Evolutionary conservation across 257 asterid species (phyloP), one percentile per base, ranked within the genome.

Genomic region (Paulownia fortunei): DNA sequence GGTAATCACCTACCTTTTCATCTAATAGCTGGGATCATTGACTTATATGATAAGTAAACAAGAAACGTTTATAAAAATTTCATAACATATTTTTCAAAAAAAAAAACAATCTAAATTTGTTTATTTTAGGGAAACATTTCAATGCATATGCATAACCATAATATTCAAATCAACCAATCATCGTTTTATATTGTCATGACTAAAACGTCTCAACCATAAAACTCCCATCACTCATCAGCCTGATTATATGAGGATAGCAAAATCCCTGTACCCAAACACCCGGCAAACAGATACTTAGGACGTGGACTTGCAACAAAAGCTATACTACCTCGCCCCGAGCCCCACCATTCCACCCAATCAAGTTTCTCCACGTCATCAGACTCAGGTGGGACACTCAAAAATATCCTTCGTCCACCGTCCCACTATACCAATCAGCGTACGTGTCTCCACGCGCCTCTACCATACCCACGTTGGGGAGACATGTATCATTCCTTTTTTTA

Each of bases 221-320:
- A n/a, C n/a, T n/a, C n/a, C n/a, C n/a, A n/a, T n/a, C n/a, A n/a
- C n/a, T n/a, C n/a, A n/a, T n/a, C n/a, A n/a, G n/a, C n/a, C n/a
- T 30, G 36, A 30, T 4, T 12, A 3, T 32, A 30, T 15, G 24
- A 3, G 67, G 41, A 60, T 11, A 32, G 4, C 52, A 56, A 13
- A 24, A 55, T 5, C 51, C 76, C 23, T 60, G 77, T 36, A 37
- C 13, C 52, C 66, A 71, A 71, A 71, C 51, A 54, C 34, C 23
- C 23, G 11, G 36, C 42, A 3, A 62, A 32, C 0, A 0, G 46
- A 16, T 15, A 34, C 15, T 6, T 0, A 1, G 46, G 54, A 44
- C 47, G 78, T 74, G 44, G 80, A 64, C 8, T 9, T 44, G 60
- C 81, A 56, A 78, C 58, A 78, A 78, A 71, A 69, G 63, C 26